Evolutionary conservation across 2,329 filamentous ascomycete genomes (phyloP), one percentile per base, ranked within the genome.

Genomic region (Pezicula rhizophila): DNA sequence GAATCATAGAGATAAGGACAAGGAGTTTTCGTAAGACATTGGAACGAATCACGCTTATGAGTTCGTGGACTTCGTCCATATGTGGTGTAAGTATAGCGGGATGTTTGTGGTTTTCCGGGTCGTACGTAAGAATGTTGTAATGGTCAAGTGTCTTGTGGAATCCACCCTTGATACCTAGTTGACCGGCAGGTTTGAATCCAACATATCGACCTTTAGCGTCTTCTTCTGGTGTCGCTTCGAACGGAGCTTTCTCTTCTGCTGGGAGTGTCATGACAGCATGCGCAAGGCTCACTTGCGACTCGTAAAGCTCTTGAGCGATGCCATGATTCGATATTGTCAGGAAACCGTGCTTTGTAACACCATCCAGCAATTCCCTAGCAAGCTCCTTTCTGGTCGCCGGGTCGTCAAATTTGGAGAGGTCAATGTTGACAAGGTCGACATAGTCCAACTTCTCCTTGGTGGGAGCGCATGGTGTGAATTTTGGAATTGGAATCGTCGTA

Each of bases 1-100:
- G 56, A 18, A 67, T 66, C 50, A 68, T 64, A n/a, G 66, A 64
- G 42, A 70, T 64, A 8, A 70, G 62, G n/a, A 54, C 66, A 41
- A 70, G 64, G 5, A 70, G 57, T 52, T 68, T 69, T 8, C 50
- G 47, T 8, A 60, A 52, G 37, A 64, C 59, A 35, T 62, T 57
- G 40, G 49, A 52, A 15, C 62, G 58, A 28, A 64, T 59, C n/a
- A 54, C 55, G 40, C 54, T 52, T 52, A 64, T 63, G 4, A 63
- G 57, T 25, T 62, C 50, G 17, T 60, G 49, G 7, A 57, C 58
- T 41, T 63, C 59, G 8, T 53, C 48, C 35, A 59, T 48, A 43
- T 57, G 55, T 2, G 60, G 60, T n/a, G 51, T 46, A 26, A 63
- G 42, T 7, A 49, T 46, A 23, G 33, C 42, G 8, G 50, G 60